Conservation (phyloP, 768 basidiomycete species). For the Suillus fuscotomentosus region DNA sequence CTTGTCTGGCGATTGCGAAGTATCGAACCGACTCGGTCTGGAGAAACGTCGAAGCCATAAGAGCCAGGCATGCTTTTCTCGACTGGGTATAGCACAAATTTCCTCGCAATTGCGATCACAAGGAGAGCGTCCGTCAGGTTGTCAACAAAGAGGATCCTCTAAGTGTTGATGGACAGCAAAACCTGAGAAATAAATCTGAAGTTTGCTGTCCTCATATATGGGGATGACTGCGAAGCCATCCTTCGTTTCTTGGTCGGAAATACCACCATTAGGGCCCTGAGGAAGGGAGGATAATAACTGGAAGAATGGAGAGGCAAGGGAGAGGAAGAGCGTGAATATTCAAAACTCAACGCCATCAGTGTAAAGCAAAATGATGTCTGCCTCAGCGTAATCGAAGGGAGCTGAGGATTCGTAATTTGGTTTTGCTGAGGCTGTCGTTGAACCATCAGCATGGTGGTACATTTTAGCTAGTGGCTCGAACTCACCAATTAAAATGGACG, state of each 20-base stretch:
- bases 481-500: neutral
- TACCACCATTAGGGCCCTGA: conserved; percentile 15
- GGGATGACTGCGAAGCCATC: conserved; percentile 21
- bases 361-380: conserved; percentile 24
- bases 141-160: conserved; percentile 16
- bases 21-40: conserved; percentile 24
- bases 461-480: neutral
- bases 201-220: conserved; percentile 20
- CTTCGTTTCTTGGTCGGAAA: conserved; percentile 10
- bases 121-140: conserved; percentile 5
- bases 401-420: neutral
- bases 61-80: conserved; percentile 19
- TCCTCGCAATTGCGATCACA: conserved; percentile 16
- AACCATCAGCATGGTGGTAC: neutral
- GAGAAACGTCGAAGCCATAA: conserved; percentile 16
- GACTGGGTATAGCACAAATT: conserved; percentile 16
- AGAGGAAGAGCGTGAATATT: conserved; percentile 31
- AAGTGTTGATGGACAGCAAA: conserved; percentile 26
- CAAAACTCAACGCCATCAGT: conserved; percentile 29
- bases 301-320: conserved; percentile 34
- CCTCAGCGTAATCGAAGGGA: conserved; percentile 23
- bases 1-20: conserved; percentile 31
- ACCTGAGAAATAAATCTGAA: conserved; percentile 23
- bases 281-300: conserved; percentile 30
- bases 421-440: no score